Conservation (phyloP, 169 alveolate genomes). For the Eimeria praecox region DNA sequence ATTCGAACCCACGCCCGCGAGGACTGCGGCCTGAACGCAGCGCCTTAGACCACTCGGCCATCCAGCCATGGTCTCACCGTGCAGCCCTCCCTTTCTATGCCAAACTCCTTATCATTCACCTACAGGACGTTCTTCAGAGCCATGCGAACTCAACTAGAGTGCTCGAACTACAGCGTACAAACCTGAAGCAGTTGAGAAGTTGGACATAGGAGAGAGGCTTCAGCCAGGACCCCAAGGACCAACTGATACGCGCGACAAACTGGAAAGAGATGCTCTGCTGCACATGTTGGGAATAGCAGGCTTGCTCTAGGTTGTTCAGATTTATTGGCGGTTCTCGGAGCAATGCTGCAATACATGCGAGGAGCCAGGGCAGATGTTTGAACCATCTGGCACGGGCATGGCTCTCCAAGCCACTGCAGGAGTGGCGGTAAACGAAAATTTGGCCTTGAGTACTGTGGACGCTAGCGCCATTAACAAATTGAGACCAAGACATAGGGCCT, state of each 20-base stretch:
- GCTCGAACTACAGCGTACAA: no score
- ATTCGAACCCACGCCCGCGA: constrained; percentile 99
- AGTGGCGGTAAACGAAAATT: neutral
- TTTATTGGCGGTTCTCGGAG: no score
- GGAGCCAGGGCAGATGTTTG: no score
- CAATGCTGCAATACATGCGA: no score
- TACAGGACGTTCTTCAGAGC: neutral
- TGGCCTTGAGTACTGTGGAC: neutral
- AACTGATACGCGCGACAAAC: no score
- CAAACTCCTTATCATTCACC: neutral
- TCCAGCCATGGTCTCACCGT: constrained; percentile 81
- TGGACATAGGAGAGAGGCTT: neutral
- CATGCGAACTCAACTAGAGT: neutral
- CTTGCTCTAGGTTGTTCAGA: no score
- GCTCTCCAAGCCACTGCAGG: neutral
- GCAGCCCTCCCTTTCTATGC: neutral
- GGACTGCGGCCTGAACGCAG: constrained; percentile 99
- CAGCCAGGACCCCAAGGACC: no score
- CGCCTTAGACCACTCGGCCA: constrained; percentile 99
- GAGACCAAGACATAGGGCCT: neutral
- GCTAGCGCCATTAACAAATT: no score
- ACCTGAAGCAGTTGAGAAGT: no score
- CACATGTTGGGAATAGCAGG: no score
- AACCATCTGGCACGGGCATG: no score
- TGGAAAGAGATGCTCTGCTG: no score